Evolutionary conservation across 768 basidiomycete species (phyloP).

Genomic region (Royoungia palumana): DNA sequence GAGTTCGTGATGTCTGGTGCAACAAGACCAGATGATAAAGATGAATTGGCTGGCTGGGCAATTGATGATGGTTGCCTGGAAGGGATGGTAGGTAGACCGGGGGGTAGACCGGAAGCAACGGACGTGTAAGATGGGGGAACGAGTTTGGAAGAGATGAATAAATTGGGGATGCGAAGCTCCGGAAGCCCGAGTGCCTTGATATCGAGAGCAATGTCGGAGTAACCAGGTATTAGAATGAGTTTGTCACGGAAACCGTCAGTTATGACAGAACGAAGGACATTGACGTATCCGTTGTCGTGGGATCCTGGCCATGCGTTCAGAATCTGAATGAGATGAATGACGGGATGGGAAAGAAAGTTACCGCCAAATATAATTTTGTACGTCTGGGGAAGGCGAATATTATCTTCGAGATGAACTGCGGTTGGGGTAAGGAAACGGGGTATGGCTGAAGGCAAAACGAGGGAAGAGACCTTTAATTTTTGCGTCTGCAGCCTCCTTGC

Average conservation of each 20-base stretch:
- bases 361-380: constrained; percentile 68
- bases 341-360: constrained; percentile 19
- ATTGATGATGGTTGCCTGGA: constrained; percentile 12
- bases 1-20: constrained; percentile 12
- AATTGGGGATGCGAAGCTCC: constrained; percentile 48
- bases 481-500: constrained; percentile 72
- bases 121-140: constrained; percentile 26
- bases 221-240: constrained; percentile 61
- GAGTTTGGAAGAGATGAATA: constrained; percentile 61
- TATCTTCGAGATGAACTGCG: constrained; percentile 39
- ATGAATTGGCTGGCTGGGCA: constrained; percentile 12
- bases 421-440: constrained; percentile 7
- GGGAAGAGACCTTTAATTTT: constrained; percentile 63
- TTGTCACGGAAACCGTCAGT: constrained; percentile 64
- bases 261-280: constrained; percentile 57
- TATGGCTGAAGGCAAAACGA: not conserved
- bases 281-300: constrained; percentile 72
- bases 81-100: constrained; percentile 17
- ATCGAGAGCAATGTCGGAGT: constrained; percentile 56
- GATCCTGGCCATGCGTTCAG: constrained; percentile 42
- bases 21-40: constrained; percentile 1
- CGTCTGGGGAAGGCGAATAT: constrained; percentile 55
- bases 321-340: not conserved
- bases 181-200: constrained; percentile 58
- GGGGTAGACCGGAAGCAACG: constrained; percentile 24